Evolutionary conservation across 495 filamentous ascomycete genomes (phyloP), one percentile per base, ranked within the genome.

Genomic region (Penicillium flavigenum): DNA sequence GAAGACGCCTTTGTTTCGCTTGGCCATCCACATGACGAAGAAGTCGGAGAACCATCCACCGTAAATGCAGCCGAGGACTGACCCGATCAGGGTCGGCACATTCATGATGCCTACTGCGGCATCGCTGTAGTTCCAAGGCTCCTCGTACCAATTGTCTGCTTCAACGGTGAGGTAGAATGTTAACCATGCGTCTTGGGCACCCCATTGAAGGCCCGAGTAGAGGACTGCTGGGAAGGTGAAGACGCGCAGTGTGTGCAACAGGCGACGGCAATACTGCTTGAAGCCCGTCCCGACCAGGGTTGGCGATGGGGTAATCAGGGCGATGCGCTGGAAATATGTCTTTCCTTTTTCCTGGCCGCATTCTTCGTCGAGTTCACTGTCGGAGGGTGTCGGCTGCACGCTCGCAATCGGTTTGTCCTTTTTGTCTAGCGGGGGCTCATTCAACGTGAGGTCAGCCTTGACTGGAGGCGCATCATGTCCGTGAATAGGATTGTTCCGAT

Each of bases 141-240:
- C 46, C 1, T 57, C 62, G 47, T 67, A 66, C 57, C 59, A 74
- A 34, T 72, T 63, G 44, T 72, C 64, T 4, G 72, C 66, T 51
- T 74, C 68, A 16, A 71, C 53, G 4, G 71, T 74, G 19, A 74
- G 61, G 47, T 72, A 74, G 59, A 74, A 74, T 16, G 66, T 66
- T n/a, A 74, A 47, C 70, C 70, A 74, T 4, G 71, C 71, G 54
- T 74, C 71, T 47, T 74, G 71, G 16, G 64, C 70, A 24, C 70
- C 70, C 71, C 70, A 74, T 47, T 72, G 70, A 19, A 74, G 51
- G 19, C 67, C 67, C 6, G 67, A 68, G 47, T 62, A 73, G 24
- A 69, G 45, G 24, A 73, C 69, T 5, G 69, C 70, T 1, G 71
- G 71, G 53, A 73, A 72, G 4, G 47, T 63, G 56, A 74, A 71